Evolutionary conservation across 75 land plant genomes (phyloP).

Genomic region (Selaginella moellendorffii): DNA sequence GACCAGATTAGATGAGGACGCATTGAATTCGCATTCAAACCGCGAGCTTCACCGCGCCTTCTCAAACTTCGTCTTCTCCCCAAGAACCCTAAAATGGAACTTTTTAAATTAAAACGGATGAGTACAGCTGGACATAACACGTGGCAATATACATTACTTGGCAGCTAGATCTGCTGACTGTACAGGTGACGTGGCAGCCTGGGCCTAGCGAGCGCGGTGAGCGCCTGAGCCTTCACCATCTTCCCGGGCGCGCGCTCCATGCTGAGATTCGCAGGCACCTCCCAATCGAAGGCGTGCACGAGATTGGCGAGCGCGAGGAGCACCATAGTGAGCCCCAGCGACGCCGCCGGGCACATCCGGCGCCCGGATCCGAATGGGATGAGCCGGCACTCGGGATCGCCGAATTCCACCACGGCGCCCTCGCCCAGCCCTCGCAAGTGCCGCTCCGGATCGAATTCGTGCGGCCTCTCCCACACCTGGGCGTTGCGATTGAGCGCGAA

Average conservation of each 20-base stretch:
- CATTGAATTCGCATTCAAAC: no score
- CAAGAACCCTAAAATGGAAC: no score
- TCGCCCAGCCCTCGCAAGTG: no score
- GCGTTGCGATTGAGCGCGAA: slow-evolving; percentile 16
- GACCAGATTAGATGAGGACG: no score
- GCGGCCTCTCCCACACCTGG: slow-evolving; percentile 17
- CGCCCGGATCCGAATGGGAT: background rate
- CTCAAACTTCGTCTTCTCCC: no score
- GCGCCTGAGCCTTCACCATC: background rate
- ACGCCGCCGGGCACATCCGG: background rate
- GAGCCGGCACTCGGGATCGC: background rate
- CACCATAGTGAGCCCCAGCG: background rate
- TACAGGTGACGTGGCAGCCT: background rate
- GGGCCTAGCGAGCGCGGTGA: background rate
- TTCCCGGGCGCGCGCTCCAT: background rate
- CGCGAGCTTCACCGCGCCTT: no score
- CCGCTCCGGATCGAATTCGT: slow-evolving; percentile 18
- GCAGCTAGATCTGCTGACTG: no score
- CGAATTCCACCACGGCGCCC: background rate
- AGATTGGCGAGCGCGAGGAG: background rate
- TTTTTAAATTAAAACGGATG: no score
- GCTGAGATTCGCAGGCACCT: background rate
- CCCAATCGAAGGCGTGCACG: background rate
- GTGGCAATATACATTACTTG: no score
- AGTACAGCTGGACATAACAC: no score